These are phyloP conservation scores for Fusarium sp. DNA, from an alignment of 2,329 filamentous ascomycete species.

Conservation along the genomic window DNA sequence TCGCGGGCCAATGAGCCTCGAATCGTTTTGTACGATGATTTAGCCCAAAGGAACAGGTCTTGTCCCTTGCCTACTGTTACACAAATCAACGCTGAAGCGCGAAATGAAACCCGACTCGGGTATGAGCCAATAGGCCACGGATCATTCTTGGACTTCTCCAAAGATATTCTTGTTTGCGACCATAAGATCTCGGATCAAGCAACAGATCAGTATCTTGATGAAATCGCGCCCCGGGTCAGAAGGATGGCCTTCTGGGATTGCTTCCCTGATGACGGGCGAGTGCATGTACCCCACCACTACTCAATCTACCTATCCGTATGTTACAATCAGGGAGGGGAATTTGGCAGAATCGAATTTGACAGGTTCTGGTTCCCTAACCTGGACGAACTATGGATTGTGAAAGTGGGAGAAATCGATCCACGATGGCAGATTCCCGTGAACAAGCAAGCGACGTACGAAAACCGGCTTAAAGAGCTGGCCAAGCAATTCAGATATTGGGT, in stretches of 20 bases:
- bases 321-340: constrained; percentile 48
- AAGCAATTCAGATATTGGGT: constrained; percentile 57
- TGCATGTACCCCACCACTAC: constrained; percentile 52
- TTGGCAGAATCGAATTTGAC: constrained; percentile 53
- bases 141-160: constrained; percentile 54
- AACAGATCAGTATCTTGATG: constrained; percentile 50
- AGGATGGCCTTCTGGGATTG: constrained; percentile 57
- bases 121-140: constrained; percentile 53
- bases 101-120: constrained; percentile 51
- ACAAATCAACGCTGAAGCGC: constrained; percentile 54
- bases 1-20: constrained; percentile 54
- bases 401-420: constrained; percentile 54
- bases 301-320: constrained; percentile 52
- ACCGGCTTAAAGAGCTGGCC: constrained; percentile 50
- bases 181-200: constrained; percentile 52
- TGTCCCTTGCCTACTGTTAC: constrained; percentile 54
- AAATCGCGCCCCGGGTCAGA: constrained; percentile 51
- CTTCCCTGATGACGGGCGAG: constrained; percentile 54
- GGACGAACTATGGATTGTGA: constrained; percentile 56
- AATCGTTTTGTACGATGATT: constrained; percentile 53
- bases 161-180: constrained; percentile 56
- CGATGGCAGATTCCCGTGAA: constrained; percentile 54
- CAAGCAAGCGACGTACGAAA: constrained; percentile 47
- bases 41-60: constrained; percentile 48
- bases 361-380: constrained; percentile 56